Conservation (phyloP, 805 yeast genomes). For the Kazachstania bromeliacearum region DNA sequence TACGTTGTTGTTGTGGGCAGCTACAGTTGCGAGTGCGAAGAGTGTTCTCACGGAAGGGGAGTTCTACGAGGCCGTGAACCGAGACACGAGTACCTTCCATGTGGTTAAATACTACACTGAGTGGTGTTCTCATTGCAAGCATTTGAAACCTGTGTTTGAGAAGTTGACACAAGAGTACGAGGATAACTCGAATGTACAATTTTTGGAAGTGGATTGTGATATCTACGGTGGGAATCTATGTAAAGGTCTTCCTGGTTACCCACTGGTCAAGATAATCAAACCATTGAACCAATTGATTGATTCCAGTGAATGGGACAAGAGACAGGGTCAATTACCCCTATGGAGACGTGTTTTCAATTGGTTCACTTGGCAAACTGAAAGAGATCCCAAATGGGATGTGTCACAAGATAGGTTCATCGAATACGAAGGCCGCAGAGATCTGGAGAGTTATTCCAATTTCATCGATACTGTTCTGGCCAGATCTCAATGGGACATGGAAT, state of each 20-base stretch:
- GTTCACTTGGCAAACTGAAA: conserved; percentile 2
- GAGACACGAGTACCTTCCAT: conserved; percentile 19
- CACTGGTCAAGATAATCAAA: conserved; percentile 53
- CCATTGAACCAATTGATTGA: conserved; percentile 8
- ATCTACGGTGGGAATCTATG: conserved; percentile 26
- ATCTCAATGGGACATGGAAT: conserved; percentile 7
- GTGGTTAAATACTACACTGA: conserved; percentile 43
- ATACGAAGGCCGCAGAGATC: conserved; percentile 44
- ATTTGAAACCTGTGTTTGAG: conserved; percentile 45
- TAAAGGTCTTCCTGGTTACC: conserved; percentile 42
- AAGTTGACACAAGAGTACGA: conserved; percentile 36
- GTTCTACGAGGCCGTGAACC: conserved; percentile 23
- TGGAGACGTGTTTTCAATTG: conserved; percentile 3
- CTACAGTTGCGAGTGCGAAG: neutral
- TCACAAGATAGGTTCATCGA: conserved; percentile 38
- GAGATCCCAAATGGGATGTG: conserved; percentile 15
- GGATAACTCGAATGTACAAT: conserved; percentile 14
- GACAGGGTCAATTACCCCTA: conserved; percentile 1
- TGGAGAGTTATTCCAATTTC: conserved; percentile 41
- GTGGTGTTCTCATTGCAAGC: conserved; percentile 66
- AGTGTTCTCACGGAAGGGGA: conserved; percentile 9
- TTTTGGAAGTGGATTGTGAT: conserved; percentile 29
- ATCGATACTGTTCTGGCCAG: conserved; percentile 29
- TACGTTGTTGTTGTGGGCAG: no score
- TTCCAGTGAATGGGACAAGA: neutral